These are phyloP conservation scores for Russula vinacea DNA, from an alignment of 768 basidiomycete species.

Conservation along the genomic window DNA sequence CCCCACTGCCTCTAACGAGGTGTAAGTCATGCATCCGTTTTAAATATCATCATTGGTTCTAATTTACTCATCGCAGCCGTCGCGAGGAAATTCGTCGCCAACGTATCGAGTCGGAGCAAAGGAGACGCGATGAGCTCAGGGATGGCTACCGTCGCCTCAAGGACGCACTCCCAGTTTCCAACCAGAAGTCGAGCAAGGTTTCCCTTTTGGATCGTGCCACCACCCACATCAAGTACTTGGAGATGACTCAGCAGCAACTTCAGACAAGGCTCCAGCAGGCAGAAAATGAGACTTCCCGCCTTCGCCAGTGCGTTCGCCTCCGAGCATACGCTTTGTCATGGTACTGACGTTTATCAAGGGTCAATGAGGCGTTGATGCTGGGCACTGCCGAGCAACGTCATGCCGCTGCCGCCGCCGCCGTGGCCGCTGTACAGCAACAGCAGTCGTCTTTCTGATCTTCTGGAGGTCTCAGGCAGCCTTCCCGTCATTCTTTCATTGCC, in stretches of 20 bases:
- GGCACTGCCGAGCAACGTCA: constrained; percentile 73
- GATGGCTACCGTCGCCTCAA: constrained; percentile 90
- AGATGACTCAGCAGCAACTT: constrained; percentile 71
- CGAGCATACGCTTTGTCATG: neutral
- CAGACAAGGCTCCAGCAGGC: constrained; percentile 74
- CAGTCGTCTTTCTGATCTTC: constrained; percentile 45
- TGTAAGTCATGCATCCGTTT: constrained; percentile 38
- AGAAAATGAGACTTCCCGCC: constrained; percentile 76
- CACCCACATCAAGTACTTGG: constrained; percentile 82
- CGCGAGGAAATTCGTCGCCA: constrained; percentile 89
- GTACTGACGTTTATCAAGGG: constrained; percentile 39
- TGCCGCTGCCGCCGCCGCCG: constrained; percentile 55
- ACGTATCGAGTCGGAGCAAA: constrained; percentile 92
- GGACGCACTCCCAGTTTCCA: constrained; percentile 83
- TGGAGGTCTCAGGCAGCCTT: constrained; percentile 9
- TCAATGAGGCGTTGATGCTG: constrained; percentile 89
- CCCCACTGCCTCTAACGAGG: constrained; percentile 50
- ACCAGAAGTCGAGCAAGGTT: constrained; percentile 93
- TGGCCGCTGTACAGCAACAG: constrained; percentile 49
- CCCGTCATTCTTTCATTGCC: neutral
- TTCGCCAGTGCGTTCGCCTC: constrained; percentile 50
- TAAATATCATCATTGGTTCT: neutral
- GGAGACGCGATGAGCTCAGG: constrained; percentile 87
- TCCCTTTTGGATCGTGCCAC: constrained; percentile 85
- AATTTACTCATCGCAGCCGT: constrained; percentile 44